Evolutionary conservation across 768 basidiomycete genomes (phyloP).

Genomic region (Paxillus ammoniavirescens): DNA sequence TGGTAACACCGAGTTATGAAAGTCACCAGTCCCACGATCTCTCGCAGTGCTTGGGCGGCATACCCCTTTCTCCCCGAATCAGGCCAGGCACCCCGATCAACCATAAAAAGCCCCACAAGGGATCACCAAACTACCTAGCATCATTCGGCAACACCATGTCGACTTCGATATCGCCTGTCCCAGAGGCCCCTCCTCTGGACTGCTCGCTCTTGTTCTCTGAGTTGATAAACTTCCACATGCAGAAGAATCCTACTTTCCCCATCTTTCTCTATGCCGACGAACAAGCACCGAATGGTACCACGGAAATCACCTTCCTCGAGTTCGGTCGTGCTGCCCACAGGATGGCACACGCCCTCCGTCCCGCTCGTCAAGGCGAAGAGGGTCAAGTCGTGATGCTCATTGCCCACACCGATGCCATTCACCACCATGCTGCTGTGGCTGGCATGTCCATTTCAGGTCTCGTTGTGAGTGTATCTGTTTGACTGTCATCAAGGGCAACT

Average conservation of each 20-base stretch:
- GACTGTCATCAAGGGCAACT: conserved; percentile 8
- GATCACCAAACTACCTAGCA: neutral
- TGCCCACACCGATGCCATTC: conserved; percentile 29
- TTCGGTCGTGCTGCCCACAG: conserved; percentile 32
- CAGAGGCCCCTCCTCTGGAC: conserved; percentile 16
- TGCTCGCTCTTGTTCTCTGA: conserved; percentile 18
- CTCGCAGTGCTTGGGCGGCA: no score
- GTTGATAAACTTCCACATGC: conserved; percentile 22
- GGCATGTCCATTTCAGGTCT: conserved; percentile 30
- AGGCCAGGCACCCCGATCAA: no score
- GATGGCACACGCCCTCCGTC: conserved; percentile 25
- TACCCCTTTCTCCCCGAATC: no score
- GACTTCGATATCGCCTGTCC: no score
- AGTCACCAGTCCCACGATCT: no score
- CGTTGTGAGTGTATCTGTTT: conserved; percentile 18
- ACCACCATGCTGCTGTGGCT: conserved; percentile 25
- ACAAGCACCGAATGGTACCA: conserved; percentile 7
- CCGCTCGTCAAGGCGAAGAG: conserved; percentile 14
- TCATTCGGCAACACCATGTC: no score
- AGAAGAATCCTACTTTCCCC: conserved; percentile 12
- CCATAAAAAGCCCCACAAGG: neutral
- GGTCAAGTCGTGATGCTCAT: conserved; percentile 32
- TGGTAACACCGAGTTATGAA: no score
- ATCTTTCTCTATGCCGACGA: conserved; percentile 17
- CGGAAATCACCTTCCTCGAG: conserved; percentile 21